Percentiles rank a stretch among this genome's conserved stretches.
Evolutionary conservation across 2,329 filamentous ascomycete species (phyloP).

Genomic region (Harringtonia aguacate): DNA sequence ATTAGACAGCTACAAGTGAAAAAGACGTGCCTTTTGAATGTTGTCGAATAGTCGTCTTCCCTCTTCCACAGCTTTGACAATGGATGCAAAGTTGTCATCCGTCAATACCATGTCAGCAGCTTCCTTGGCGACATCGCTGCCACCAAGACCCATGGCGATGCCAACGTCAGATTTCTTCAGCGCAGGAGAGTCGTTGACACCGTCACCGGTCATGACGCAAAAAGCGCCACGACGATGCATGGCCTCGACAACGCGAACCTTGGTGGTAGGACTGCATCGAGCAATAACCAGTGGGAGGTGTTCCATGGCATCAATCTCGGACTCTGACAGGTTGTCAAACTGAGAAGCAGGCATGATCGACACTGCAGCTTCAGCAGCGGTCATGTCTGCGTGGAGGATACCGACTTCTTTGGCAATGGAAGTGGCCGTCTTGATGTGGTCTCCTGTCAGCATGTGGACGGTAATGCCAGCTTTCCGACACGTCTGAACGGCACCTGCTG

Average conservation of each 20-base stretch:
- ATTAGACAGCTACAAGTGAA: too few relatives aligned
- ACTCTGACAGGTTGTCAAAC: constrained; percentile 18
- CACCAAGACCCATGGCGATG: constrained; percentile 38
- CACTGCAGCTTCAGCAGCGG: too few relatives aligned
- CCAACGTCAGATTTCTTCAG: constrained; percentile 66
- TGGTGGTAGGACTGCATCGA: constrained; percentile 70
- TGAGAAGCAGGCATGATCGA: too few relatives aligned
- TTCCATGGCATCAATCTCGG: constrained; percentile 73
- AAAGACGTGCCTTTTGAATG: too few relatives aligned
- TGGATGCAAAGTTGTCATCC: constrained; percentile 55
- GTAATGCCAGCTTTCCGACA: constrained; percentile 65
- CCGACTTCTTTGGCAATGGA: constrained; percentile 76
- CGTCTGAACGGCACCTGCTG: constrained; percentile 59
- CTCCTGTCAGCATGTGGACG: constrained; percentile 76
- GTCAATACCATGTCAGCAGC: constrained; percentile 57
- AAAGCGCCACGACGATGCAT: constrained; percentile 56
- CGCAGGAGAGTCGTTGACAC: constrained; percentile 64
- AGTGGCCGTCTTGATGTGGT: constrained; percentile 40
- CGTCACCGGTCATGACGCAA: constrained; percentile 68
- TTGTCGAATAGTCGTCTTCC: constrained; percentile 30
- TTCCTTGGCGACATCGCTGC: constrained; percentile 53
- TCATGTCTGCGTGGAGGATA: constrained; percentile 55
- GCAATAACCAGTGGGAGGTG: constrained; percentile 64
- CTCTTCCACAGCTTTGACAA: constrained; percentile 51
- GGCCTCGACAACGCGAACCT: constrained; percentile 57